Percentiles rank a stretch among this genome's conserved stretches.
phyloP scores from a whole-genome alignment of 2,329 filamentous ascomycete species.

The Neoarthrinium moseri region DNA sequence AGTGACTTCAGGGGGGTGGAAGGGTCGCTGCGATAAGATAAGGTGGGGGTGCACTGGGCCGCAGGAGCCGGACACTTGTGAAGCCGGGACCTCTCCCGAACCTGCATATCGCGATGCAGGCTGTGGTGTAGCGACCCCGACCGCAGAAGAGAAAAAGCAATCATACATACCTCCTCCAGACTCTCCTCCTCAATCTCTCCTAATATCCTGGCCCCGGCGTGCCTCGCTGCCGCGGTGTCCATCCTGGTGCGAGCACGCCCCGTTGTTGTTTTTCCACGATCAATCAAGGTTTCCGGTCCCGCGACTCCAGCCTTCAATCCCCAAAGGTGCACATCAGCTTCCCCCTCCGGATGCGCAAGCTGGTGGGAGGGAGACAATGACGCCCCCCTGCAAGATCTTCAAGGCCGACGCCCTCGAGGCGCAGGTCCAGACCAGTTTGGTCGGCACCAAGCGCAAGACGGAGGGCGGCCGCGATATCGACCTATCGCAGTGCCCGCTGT shows the following conservation, averaged over 20 bases:
- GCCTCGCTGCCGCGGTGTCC: constrained; percentile 35
- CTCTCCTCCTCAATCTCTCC: constrained; percentile 55
- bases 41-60: constrained; percentile 20
- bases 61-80: not conserved
- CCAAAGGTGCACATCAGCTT: not conserved
- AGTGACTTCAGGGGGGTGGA: not conserved
- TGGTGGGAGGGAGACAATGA: constrained; percentile 40
- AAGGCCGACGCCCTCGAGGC: constrained; percentile 48
- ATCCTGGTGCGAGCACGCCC: constrained; percentile 15
- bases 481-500: constrained; percentile 53
- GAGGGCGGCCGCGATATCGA: constrained; percentile 40
- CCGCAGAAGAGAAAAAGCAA: not conserved
- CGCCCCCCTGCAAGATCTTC: constrained; percentile 57
- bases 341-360: not conserved
- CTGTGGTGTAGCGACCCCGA: not conserved
- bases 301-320: constrained; percentile 13
- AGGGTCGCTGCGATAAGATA: constrained; percentile 18
- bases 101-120: constrained; percentile 1
- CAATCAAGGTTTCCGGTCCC: no score
- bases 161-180: constrained; percentile 59
- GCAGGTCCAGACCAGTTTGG: constrained; percentile 45
- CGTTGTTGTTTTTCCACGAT: not conserved
- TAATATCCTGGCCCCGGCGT: constrained; percentile 48
- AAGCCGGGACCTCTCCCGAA: constrained; percentile 2
- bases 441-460: constrained; percentile 52